These are phyloP conservation scores for Leccinum pellstonianum DNA, from an alignment of 768 basidiomycete species.

Conservation along the genomic window DNA sequence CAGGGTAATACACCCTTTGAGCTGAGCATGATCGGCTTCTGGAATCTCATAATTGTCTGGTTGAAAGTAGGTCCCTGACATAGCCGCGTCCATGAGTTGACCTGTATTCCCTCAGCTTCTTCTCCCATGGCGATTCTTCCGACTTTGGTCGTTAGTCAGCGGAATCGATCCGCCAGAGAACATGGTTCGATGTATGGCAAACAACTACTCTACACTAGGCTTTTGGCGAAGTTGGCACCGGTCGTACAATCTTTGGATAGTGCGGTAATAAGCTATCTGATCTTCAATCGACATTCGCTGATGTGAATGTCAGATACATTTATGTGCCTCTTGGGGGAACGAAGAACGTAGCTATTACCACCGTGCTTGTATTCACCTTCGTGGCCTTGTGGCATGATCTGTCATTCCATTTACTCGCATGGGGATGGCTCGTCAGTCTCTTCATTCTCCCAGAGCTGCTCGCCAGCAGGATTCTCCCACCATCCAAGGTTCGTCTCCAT, in stretches of 20 bases:
- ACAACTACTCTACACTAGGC: slow-evolving; percentile 89
- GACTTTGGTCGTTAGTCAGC: slow-evolving; percentile 86
- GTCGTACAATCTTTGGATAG: slow-evolving; percentile 93
- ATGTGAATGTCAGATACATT: slow-evolving; percentile 66
- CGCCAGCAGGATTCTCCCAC: slow-evolving; percentile 59
- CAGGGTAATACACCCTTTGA: slow-evolving; percentile 70
- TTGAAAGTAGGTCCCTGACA: slow-evolving; percentile 64
- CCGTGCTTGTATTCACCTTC: slow-evolving; percentile 85
- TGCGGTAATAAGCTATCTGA: slow-evolving; percentile 52
- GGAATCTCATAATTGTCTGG: slow-evolving; percentile 97
- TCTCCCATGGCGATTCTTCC: slow-evolving; percentile 96
- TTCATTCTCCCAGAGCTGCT: slow-evolving; percentile 87
- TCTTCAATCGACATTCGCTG: background rate
- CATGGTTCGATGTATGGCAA: slow-evolving; percentile 98
- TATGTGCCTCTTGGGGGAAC: slow-evolving; percentile 90
- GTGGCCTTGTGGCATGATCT: slow-evolving; percentile 98
- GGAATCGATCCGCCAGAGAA: slow-evolving; percentile 96
- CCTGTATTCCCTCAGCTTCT: slow-evolving; percentile 56
- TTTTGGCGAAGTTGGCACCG: slow-evolving; percentile 99
- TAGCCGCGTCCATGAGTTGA: background rate
- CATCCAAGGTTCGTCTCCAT: slow-evolving; percentile 50
- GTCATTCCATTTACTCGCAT: slow-evolving; percentile 80
- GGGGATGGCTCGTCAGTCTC: slow-evolving; percentile 94
- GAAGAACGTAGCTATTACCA: slow-evolving; percentile 56
- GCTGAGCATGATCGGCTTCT: slow-evolving; percentile 91